A percentile compares a stretch with the other conserved stretches of the same genome.
Conservation (phyloP, 768 basidiomycete genomes). For the Lactifluus volemus region DNA sequence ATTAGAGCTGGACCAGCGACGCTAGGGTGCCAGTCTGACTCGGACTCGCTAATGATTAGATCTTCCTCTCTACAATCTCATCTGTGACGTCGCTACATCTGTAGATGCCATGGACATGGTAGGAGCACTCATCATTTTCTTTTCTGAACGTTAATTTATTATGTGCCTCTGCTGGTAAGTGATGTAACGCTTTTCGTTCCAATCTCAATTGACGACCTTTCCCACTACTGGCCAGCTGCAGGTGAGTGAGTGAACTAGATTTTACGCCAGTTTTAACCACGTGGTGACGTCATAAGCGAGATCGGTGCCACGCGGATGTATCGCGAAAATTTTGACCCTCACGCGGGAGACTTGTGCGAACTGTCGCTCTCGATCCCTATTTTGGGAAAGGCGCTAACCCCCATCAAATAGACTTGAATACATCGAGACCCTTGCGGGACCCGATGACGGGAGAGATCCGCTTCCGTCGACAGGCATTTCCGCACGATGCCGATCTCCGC, state of each 20-base stretch:
- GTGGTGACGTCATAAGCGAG: not conserved
- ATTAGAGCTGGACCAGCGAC: not conserved
- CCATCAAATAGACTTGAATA: constrained; percentile 9
- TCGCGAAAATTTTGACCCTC: constrained; percentile 3
- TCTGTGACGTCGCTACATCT: not conserved
- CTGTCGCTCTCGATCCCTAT: not conserved
- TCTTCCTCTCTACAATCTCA: not conserved
- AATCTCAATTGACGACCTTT: not conserved
- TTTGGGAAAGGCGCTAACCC: not conserved
- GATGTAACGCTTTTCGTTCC: not conserved
- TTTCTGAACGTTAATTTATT: not conserved
- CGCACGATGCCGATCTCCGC: not conserved
- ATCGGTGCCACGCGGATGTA: constrained; percentile 16
- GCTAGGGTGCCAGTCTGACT: not conserved
- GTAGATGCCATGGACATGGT: constrained; percentile 15
- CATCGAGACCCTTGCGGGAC: constrained; percentile 8
- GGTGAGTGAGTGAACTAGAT: not conserved
- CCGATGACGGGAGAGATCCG: constrained; percentile 10
- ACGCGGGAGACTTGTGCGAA: constrained; percentile 5
- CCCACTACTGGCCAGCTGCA: constrained; percentile 5
- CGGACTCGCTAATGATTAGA: not conserved
- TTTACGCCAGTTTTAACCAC: not conserved
- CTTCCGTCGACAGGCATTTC: constrained; percentile 6
- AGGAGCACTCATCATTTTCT: not conserved
- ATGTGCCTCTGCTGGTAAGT: constrained; percentile 6